Evolutionary conservation across 768 basidiomycete species (phyloP), one percentile per base, ranked within the genome.

Genomic region (Daedaleopsis nitida): DNA sequence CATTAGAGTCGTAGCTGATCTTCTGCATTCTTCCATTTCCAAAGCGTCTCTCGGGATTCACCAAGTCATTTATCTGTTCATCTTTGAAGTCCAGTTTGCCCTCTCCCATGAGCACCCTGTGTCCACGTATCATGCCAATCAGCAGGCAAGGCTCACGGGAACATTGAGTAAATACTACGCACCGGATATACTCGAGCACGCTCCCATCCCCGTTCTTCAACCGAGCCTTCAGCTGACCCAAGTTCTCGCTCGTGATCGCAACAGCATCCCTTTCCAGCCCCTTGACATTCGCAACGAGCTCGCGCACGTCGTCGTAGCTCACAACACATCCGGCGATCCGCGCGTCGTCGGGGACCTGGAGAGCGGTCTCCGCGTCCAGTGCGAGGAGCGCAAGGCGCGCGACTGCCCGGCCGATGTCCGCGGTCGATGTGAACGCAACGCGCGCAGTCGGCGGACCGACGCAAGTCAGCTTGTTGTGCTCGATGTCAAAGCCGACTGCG

Each of bases 1-100:
- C 27, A 32, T 7, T 32, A 7, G 4, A 7, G 27, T 32, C 58
- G 43, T 34, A 60, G 57, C n/a, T 67, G 55, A n/a, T 60, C 58
- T 50, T 64, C 51, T 24, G 60, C 45, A 1, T 59, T 66, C 47
- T 55, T 64, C 68, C 68, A 68, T 58, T 65, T 66, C 69, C 69
- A 70, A 16, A 53, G 37, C 1, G 38, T 51, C 52, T 68, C 59
- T 7, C 57, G 0, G 66, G 68, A 52, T 70, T 70, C 11, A 66
- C 62, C 11, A 69, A 54, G n/a, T 64, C 69, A 37, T 69, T 66
- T 10, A 58, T 50, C 50, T 68, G 68, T 14, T 55, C 47, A 39
- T 19, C 37, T 9, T 63, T 60, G 47, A 64, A 68, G 59, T 68
- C 62, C 3, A 60, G 39, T 48, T 63, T 65, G 7, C 69, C 69